Evolutionary conservation across 2,329 filamentous ascomycete genomes (phyloP).

Genomic region (Xylaria sp.): DNA sequence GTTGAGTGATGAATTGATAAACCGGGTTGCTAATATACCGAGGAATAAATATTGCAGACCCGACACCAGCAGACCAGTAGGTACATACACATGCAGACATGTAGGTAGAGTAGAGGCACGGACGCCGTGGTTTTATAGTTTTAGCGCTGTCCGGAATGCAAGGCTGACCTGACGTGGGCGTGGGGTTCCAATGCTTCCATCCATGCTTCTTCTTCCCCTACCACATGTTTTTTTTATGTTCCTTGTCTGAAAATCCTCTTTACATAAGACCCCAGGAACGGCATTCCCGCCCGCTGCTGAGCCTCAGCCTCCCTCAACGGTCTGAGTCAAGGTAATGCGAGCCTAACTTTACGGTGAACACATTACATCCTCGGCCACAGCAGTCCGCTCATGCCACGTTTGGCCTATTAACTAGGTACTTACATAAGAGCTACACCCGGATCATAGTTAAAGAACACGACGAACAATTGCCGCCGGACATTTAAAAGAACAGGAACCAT

Average conservation of each 20-base stretch:
- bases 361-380: neutral
- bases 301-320: neutral
- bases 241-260: neutral
- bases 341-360: neutral
- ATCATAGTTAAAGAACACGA: neutral
- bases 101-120: neutral
- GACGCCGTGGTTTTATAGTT: neutral
- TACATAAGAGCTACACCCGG: neutral
- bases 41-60: no score
- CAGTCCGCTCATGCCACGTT: no score
- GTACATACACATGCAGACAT: no score
- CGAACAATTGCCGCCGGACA: neutral
- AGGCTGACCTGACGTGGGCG: conserved; percentile 23
- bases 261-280: neutral
- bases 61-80: no score
- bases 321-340: neutral
- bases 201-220: conserved; percentile 17
- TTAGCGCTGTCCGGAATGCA: neutral
- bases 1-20: neutral
- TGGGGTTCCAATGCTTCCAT: conserved; percentile 1
- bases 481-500: conserved; percentile 25
- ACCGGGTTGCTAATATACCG: neutral
- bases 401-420: no score
- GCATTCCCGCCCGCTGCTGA: neutral
- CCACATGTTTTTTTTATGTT: conserved; percentile 15